Conservation (phyloP, 2,329 filamentous ascomycete genomes). For the Huntiella savannae region DNA sequence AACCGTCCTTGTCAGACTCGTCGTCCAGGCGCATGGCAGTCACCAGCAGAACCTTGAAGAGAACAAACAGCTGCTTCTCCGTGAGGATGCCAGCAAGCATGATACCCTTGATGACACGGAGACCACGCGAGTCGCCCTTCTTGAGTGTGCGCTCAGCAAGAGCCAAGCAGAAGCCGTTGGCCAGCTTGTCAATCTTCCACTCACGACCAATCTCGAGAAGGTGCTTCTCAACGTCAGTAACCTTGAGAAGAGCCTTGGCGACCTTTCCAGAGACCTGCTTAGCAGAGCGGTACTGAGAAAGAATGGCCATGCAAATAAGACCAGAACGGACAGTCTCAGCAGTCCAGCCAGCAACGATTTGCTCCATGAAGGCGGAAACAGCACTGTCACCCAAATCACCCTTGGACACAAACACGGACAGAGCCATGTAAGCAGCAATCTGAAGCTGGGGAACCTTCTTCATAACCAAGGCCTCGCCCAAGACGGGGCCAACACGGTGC, state of each 20-base stretch:
- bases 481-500: conserved; percentile 42
- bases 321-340: conserved; percentile 52
- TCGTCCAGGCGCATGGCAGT: conserved; percentile 39
- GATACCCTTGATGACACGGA: conserved; percentile 41
- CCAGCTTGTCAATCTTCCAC: conserved; percentile 50
- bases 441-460: conserved; percentile 61
- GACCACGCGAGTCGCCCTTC: conserved; percentile 36
- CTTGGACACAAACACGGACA: conserved; percentile 71
- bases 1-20: conserved; percentile 32
- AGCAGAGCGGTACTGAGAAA: conserved; percentile 61
- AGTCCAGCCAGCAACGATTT: conserved; percentile 60
- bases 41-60: conserved; percentile 45
- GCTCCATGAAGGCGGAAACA: conserved; percentile 78
- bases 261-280: conserved; percentile 51
- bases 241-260: conserved; percentile 46
- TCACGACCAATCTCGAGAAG: conserved; percentile 43
- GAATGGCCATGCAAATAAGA: conserved; percentile 59
- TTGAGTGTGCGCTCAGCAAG: conserved; percentile 42
- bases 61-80: conserved; percentile 41
- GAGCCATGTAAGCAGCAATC: conserved; percentile 78
- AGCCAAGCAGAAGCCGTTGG: conserved; percentile 51
- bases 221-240: conserved; percentile 38
- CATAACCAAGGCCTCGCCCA: conserved; percentile 62
- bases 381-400: conserved; percentile 59
- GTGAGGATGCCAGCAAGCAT: conserved; percentile 40